These are phyloP conservation scores for Alternaria dauci DNA, from an alignment of 2,329 filamentous ascomycete species.

Conservation along the genomic window DNA sequence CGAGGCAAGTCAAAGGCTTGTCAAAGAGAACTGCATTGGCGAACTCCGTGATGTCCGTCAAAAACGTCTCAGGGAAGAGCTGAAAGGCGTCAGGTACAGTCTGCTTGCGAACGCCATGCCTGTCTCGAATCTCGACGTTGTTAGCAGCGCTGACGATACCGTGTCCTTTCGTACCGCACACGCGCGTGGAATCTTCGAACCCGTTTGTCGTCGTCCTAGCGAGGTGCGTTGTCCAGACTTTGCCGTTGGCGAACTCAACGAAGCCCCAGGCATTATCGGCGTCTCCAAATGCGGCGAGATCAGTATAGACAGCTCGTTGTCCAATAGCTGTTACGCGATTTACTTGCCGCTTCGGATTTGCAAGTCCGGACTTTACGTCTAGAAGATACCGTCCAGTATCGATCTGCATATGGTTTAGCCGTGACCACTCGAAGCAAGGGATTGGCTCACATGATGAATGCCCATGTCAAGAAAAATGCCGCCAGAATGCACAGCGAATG, in stretches of 20 bases:
- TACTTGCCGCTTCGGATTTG: constrained; percentile 13
- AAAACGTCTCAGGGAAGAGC: constrained; percentile 11
- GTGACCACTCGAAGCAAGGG: background rate
- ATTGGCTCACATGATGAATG: background rate
- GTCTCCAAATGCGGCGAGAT: constrained; percentile 11
- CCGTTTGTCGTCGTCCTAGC: background rate
- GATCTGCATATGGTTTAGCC: background rate
- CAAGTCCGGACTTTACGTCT: constrained; percentile 3
- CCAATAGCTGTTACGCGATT: constrained; percentile 15
- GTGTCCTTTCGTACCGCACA: background rate
- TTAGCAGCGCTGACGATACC: constrained; percentile 4
- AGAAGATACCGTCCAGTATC: constrained; percentile 13
- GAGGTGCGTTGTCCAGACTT: constrained; percentile 12
- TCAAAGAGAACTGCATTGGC: background rate
- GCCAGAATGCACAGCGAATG: background rate
- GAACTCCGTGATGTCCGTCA: background rate
- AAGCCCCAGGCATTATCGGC: constrained; percentile 15
- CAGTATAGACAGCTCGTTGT: constrained; percentile 11
- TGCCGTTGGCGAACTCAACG: constrained; percentile 17
- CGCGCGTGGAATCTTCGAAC: background rate
- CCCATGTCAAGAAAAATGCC: background rate
- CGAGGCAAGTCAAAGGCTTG: constrained; percentile 6
- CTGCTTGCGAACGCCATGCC: constrained; percentile 12
- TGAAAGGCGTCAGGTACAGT: constrained; percentile 12
- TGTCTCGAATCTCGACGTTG: constrained; percentile 18